These are phyloP conservation scores for Phlyctochytrium bullatum DNA, from an alignment of 192 early-diverging fungal species.

Conservation along the genomic window DNA sequence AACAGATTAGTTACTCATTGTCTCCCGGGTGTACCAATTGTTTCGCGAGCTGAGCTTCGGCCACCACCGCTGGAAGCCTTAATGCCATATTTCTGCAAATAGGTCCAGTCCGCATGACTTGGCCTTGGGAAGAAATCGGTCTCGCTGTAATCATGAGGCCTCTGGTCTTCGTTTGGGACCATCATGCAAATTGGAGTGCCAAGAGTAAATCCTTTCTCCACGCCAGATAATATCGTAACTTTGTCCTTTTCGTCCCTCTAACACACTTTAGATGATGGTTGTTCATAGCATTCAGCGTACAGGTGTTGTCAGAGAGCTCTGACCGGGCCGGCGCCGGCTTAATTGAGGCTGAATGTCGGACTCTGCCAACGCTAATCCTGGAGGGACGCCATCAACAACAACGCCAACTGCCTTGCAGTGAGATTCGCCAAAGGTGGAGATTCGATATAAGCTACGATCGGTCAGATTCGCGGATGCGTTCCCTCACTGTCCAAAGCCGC, in stretches of 20 bases:
- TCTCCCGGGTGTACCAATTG: slow-evolving; percentile 62
- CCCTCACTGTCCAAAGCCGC: too few species aligned
- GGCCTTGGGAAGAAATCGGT: slow-evolving; percentile 95
- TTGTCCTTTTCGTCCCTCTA: slow-evolving; percentile 94
- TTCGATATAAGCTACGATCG: slow-evolving; percentile 38
- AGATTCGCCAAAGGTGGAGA: slow-evolving; percentile 96
- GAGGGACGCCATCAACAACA: slow-evolving; percentile 94
- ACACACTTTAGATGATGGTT: neutral
- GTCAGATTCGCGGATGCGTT: too few species aligned
- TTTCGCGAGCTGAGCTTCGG: slow-evolving; percentile 90
- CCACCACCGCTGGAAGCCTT: slow-evolving; percentile 96
- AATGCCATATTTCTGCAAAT: slow-evolving; percentile 91
- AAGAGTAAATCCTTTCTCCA: slow-evolving; percentile 87
- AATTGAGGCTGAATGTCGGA: slow-evolving; percentile 91
- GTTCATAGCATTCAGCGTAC: slow-evolving; percentile 49
- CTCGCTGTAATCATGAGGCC: slow-evolving; percentile 94
- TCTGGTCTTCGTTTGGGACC: slow-evolving; percentile 93
- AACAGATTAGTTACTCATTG: neutral
- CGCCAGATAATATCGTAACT: slow-evolving; percentile 89
- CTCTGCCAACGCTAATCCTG: slow-evolving; percentile 88
- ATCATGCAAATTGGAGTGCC: slow-evolving; percentile 93
- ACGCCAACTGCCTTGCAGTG: slow-evolving; percentile 98
- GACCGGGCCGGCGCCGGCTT: slow-evolving; percentile 89
- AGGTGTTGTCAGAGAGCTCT: slow-evolving; percentile 93
- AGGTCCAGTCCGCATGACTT: slow-evolving; percentile 97